Evolutionary conservation across 352 stramenopile species (phyloP), one percentile per base, ranked within the genome.

Genomic region (Phytopythium delawarense): DNA sequence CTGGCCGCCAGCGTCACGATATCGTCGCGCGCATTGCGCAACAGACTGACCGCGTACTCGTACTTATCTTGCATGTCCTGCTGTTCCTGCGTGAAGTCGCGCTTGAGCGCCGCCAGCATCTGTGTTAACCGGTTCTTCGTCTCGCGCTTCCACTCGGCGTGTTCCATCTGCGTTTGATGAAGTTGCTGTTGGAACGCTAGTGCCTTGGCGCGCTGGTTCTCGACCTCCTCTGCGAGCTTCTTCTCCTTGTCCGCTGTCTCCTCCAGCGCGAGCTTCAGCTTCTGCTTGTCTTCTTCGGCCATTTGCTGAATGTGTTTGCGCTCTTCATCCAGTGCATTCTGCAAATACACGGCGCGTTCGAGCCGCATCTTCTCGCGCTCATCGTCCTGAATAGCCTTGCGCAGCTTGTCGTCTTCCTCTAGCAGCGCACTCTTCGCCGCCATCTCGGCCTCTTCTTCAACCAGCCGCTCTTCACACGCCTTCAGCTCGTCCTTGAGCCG

Each of bases 281-380:
- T 69, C 34, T 78, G 63, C 63, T 88, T 89, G 42, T 91, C 80
- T 25, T 84, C 67, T 28, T 89, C 78, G 1, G 79, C 80, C 42
- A 88, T 65, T 8, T 64, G 56, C 37, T 94, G 78, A n/a, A 92
- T 75, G 35, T 66, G 61, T 15, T 71, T 57, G 6, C 83, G 72
- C 62, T 93, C 84, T 11, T 88, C 78, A 13, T 89, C 82, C n/a
- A 91, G 57, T 0, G 78, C 79, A 20, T 69, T 62, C 54, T 89
- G 70, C 23, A 94, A 62, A 59, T 85, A 91, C 34, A 57, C 67
- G 11, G 77, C 74, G n/a, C 81, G 78, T 44, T 92, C 86, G 18
- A 74, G 71, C 67, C 89, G 76, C 81, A 91, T 91, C 55, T 93
- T 92, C 52, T 90, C 72, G n/a, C 84, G 78, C 61, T 93, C 84